Evolutionary conservation across 768 basidiomycete genomes (phyloP), one percentile per base, ranked within the genome.

Genomic region (Lentinula boryana): DNA sequence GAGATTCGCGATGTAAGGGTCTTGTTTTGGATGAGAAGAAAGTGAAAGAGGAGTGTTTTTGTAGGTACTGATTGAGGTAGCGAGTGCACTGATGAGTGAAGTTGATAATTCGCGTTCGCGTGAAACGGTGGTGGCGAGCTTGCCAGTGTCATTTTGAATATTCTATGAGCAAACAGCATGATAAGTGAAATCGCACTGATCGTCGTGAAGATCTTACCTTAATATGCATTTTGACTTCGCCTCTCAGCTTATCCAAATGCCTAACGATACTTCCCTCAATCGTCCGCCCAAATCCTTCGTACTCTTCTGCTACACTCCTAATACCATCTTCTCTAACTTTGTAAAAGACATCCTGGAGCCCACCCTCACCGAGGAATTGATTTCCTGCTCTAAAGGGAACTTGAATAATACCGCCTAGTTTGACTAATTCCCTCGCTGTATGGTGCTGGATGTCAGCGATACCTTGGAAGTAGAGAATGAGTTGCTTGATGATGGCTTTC

Each of bases 291-390:
- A 99, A 84, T 69, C 95, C 96, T 10, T 95, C 93, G 68, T 98
- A 95, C 58, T 96, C 93, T 75, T 98, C 97, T 0, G 97, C 94
- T 64, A 98, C 93, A 60, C 81, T 74, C 53, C 95, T 88, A 0
- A 95, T 95, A 6, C 55, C 55, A 74, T 93, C 95, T 80, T 98
- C 94, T 16, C 97, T 86, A 63, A 99, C 87, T 61, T 78, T 82
- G 75, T 94, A 98, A 74, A 89, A 98, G 16, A 97, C 84, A 69
- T 98, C 96, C 90, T 95, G 93, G 53, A 99, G 77, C 52, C 97
- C 96, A 12, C 92, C 93, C 72, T 98, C 95, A n/a, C 97, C 97
- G 4, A 99, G 80, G 70, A 99, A 99, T 77, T 98, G 96, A 74
- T 97, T 96, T 6, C 95, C 95, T 2, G 92, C 84, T 38, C 89